Evolutionary conservation across 306 rosid genomes (phyloP).

Genomic region (cucumber (Cucumis sativus)): Cucumber_9930_V3 NC_026656.2:17268501-17269000

Average conservation of each 20-base stretch:
- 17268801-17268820: not conserved
- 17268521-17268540: not conserved
- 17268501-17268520: not conserved
- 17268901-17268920: not conserved
- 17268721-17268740: not conserved
- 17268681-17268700: not conserved
- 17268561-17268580: not conserved
- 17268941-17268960: not conserved
- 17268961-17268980: not conserved
- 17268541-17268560: not conserved
- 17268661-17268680: not conserved
- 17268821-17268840: not conserved
- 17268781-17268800: not conserved
- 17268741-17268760: not conserved
- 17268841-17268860: not conserved
- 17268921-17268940: not conserved
- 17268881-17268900: not conserved
- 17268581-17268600: not conserved
- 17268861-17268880: not conserved
- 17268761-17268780: not conserved
- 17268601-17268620: not conserved
- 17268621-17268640: not conserved
- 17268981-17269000: not conserved
- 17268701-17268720: not conserved
- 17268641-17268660: not conserved